Conservation (phyloP, 352 stramenopile genomes). For the Poterioochromonas sp. region DNA sequence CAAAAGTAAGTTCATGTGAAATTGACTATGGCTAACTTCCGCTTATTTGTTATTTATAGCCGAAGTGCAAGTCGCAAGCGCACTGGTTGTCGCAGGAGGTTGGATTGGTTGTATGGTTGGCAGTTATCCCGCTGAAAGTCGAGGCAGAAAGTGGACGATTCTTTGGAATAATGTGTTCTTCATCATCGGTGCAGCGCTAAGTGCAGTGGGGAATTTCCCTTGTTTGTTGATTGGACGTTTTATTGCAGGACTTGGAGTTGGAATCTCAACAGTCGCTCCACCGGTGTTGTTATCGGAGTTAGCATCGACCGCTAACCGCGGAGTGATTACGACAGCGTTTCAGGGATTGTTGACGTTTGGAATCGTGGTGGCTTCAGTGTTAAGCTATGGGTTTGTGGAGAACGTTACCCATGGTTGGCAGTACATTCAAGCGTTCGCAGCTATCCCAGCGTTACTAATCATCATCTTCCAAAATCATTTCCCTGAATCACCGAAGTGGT, state of each 20-base stretch:
- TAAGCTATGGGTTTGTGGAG: constrained; percentile 62
- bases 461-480: constrained; percentile 55
- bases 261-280: constrained; percentile 65
- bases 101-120: constrained; percentile 33
- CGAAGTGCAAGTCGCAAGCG: constrained; percentile 1
- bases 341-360: constrained; percentile 68
- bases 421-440: constrained; percentile 43
- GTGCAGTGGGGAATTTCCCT: not conserved
- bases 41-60: not conserved
- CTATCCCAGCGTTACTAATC: constrained; percentile 53
- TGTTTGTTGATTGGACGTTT: constrained; percentile 29
- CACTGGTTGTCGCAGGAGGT: constrained; percentile 25
- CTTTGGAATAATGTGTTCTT: constrained; percentile 13
- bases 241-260: constrained; percentile 35
- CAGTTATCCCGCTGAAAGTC: not conserved
- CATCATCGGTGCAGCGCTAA: constrained; percentile 29
- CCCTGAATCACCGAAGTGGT: constrained; percentile 72
- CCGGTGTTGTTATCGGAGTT: constrained; percentile 71
- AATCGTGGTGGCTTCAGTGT: constrained; percentile 60
- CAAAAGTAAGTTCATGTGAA: not conserved
- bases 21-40: not conserved
- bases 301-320: constrained; percentile 52
- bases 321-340: constrained; percentile 69
- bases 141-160: constrained; percentile 26
- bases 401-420: constrained; percentile 69